phyloP scores from a whole-genome alignment of 169 alveolate genomes.

The Ichthyophthirius multifiliis region DNA sequence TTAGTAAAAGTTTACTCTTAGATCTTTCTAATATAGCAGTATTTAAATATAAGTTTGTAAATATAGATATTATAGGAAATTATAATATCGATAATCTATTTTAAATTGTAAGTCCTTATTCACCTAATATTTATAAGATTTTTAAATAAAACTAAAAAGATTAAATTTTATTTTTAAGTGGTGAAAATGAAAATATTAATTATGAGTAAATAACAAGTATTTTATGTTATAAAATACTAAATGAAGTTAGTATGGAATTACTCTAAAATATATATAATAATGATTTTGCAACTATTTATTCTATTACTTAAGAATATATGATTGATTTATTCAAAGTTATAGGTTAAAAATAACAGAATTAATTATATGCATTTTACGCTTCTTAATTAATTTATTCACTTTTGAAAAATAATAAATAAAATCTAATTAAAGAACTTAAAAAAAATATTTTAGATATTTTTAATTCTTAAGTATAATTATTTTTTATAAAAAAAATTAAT shows the following conservation, averaged over 20 bases:
- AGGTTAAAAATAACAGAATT: neutral
- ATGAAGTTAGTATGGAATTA: neutral
- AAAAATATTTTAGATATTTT: constrained; percentile 19
- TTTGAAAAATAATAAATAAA: constrained; percentile 11
- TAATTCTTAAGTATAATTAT: neutral
- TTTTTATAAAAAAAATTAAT: neutral
- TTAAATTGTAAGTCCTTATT: neutral
- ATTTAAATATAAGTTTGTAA: neutral
- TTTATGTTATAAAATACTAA: neutral
- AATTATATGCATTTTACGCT: constrained; percentile 6
- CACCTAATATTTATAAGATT: too few relatives aligned
- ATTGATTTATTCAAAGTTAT: constrained; percentile 8
- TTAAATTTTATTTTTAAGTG: too few relatives aligned
- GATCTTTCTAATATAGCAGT: neutral
- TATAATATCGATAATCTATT: neutral
- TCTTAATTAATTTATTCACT: constrained; percentile 18
- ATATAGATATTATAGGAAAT: neutral
- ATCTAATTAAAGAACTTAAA: constrained; percentile 1
- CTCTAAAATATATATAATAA: neutral
- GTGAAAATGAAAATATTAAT: too few relatives aligned
- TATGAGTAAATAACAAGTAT: too few relatives aligned
- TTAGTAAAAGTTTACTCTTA: neutral
- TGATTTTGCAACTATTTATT: constrained; percentile 18
- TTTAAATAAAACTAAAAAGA: neutral
- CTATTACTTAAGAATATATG: constrained; percentile 25